Conservation (phyloP, 78 protist species). For the Dictyostelium purpureum region DNA sequence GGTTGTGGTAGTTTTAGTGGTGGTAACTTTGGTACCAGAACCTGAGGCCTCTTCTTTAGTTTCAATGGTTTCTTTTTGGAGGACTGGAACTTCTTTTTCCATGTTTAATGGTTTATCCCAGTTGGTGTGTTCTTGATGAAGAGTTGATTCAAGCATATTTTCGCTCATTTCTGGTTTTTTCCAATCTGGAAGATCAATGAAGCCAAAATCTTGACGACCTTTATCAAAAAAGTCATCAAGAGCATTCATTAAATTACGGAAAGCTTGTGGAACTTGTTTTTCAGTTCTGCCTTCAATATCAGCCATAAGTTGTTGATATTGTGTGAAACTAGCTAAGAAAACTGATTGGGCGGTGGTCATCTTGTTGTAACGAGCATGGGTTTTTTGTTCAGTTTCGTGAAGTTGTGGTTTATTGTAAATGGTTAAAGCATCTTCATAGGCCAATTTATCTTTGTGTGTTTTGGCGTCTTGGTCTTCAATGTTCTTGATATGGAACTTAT, state of each 20-base stretch:
- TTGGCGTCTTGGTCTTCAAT: not conserved
- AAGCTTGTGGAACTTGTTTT: not conserved
- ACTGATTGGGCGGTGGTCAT: not conserved
- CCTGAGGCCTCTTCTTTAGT: not conserved
- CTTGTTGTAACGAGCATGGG: not conserved
- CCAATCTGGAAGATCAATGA: not conserved
- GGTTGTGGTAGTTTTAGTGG: not conserved
- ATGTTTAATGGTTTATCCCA: too few relatives aligned
- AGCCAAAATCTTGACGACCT: not conserved
- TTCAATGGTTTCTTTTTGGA: not conserved
- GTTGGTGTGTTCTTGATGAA: not conserved
- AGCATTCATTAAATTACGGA: not conserved
- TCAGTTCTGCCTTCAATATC: conserved; percentile 3
- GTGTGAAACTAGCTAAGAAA: not conserved
- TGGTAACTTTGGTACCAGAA: not conserved
- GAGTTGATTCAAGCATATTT: not conserved
- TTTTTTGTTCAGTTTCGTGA: not conserved
- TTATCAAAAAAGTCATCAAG: not conserved
- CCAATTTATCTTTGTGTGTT: not conserved
- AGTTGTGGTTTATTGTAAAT: not conserved
- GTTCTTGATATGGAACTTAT: not conserved
- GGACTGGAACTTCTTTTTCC: not conserved
- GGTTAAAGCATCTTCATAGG: not conserved
- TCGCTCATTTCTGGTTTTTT: not conserved
- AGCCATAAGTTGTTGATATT: not conserved